Conservation (phyloP, 345 rosid species). For the Syzygium grande region DNA sequence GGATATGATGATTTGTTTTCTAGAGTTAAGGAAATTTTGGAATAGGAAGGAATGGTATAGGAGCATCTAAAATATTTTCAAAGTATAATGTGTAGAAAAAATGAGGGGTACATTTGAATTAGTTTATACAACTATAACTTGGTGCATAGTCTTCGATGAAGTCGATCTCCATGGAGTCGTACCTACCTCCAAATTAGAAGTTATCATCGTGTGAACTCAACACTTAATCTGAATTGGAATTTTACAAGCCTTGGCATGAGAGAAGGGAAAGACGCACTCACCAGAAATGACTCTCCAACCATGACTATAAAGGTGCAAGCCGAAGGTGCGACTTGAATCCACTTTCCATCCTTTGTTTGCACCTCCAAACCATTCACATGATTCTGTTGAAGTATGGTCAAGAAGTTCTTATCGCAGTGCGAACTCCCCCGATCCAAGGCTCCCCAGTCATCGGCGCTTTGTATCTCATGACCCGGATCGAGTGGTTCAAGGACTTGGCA, state of each 20-base stretch:
- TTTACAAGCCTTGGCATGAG: neutral
- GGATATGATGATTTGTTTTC: no score
- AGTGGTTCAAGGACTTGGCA: neutral
- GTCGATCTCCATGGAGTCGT: no score
- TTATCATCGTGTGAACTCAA: neutral
- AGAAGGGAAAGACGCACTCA: neutral
- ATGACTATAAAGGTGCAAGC: conserved; percentile 2
- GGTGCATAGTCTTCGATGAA: no score
- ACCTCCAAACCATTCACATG: conserved; percentile 4
- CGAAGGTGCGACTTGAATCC: neutral
- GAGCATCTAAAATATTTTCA: no score
- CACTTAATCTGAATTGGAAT: neutral
- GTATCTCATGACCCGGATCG: neutral
- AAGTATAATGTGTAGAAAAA: no score
- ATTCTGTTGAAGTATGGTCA: conserved; percentile 7
- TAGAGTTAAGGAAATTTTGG: no score
- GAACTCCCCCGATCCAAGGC: neutral
- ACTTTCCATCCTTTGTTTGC: conserved; percentile 1
- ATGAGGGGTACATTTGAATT: no score
- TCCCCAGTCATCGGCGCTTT: neutral
- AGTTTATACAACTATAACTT: no score
- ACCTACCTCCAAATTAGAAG: neutral
- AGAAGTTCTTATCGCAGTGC: conserved; percentile 1
- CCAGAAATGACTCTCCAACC: conserved; percentile 6
- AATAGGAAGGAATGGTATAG: no score